Base-by-base conservation (phyloP, 495 filamentous ascomycete species). In the Neurospora sp. region DNA sequence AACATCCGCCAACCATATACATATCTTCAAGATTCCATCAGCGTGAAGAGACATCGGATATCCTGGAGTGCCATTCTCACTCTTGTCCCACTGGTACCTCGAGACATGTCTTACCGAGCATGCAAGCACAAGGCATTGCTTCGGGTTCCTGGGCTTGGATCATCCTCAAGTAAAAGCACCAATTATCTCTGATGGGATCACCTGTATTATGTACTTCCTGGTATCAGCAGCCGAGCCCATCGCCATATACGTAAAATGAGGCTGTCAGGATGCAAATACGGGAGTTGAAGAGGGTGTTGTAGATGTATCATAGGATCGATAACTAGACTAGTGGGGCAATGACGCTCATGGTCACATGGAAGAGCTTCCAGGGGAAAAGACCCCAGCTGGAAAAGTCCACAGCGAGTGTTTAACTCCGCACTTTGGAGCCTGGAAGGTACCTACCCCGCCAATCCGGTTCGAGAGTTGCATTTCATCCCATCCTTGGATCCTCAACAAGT, bases 271-370 rank as follows among this genome's bases (percentile, higher is more conserved):
- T 8, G 8, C 5, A 35, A 37, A 35, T 4, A 54, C 20, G 20
- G 14, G 27, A 35, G 54, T 35, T 18, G 6, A 35, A 35, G 54
- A 66, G 54, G 54, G 14, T 66, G 14, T 62, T 35, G 27, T 62
- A 8, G 27, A 62, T 62, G 54, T 62, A 62, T 35, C 54, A 62
- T 62, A 1, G 2, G 54, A 62, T 66, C 54, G 54, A 60, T 62
- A 39, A 49, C 35, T 9, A 60, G 46, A 49, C 35, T 9, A 60
- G 46, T 62, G 72, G 72, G 62, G 72, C 39, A 40, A 73, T 73
- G 72, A 73, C 72, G 72, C 72, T 70, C 27, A 73, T 35, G 46
- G 72, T 73, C 72, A 73, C 72, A 73, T 70, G 66, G 72, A 44
- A 39, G 27, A 35, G 23, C 54, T 66, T 66, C 54, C 54, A 66